These are phyloP conservation scores for Globisporangium spiculum DNA, from an alignment of 352 stramenopile species.

Conservation along the genomic window DNA sequence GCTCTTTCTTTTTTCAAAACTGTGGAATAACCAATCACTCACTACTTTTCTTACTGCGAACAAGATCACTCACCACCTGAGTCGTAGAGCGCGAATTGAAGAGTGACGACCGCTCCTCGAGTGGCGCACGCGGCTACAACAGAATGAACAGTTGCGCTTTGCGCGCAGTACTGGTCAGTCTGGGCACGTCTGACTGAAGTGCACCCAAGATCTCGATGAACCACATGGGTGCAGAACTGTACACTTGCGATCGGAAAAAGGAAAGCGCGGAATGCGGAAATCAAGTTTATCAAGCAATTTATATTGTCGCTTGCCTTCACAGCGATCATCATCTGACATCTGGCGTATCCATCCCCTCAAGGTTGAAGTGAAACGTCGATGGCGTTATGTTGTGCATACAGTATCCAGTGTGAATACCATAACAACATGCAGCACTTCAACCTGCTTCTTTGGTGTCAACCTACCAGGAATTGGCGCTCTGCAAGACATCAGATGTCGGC, in stretches of 20 bases:
- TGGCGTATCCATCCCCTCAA: background rate
- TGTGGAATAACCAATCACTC: too few species aligned
- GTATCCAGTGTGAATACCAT: background rate
- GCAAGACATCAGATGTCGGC: background rate
- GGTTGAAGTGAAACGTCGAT: slow-evolving; percentile 6
- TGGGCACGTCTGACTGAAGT: background rate
- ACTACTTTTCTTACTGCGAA: background rate
- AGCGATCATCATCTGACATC: background rate
- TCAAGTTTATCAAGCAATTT: too few species aligned
- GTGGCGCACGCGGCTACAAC: background rate
- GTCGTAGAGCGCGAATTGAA: background rate
- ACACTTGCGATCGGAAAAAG: background rate
- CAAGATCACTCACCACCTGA: background rate
- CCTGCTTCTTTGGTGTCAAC: background rate
- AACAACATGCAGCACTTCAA: background rate
- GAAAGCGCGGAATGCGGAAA: background rate
- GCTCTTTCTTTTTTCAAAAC: background rate
- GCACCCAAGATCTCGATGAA: background rate
- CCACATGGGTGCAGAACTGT: background rate
- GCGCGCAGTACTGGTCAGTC: background rate
- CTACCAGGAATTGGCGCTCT: background rate
- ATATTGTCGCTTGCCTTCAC: too few species aligned
- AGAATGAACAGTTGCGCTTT: background rate
- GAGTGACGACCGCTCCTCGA: background rate
- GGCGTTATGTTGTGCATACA: background rate